These are phyloP conservation scores for Pythium monospermum DNA, from an alignment of 352 stramenopile species.

Conservation along the genomic window DNA sequence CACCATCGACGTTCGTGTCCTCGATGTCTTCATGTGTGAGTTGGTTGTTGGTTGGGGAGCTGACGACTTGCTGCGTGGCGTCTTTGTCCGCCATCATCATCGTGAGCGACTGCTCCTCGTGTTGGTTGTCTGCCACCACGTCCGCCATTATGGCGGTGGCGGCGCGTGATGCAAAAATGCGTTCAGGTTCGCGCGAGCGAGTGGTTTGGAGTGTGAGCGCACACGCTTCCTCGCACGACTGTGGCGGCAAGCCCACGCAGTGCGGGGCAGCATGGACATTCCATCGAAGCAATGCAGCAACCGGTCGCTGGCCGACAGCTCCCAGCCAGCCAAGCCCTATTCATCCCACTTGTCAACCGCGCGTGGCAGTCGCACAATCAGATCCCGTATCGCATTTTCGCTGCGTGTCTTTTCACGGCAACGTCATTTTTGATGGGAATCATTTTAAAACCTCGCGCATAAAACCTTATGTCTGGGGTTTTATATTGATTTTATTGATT, in stretches of 20 bases:
- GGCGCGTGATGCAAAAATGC: too few species aligned
- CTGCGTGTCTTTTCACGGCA: constrained; percentile 18
- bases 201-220: constrained; percentile 12
- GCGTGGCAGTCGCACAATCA: constrained; percentile 16
- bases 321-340: constrained; percentile 17
- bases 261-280: background rate
- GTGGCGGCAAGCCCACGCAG: constrained; percentile 7
- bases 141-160: constrained; percentile 2
- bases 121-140: constrained; percentile 13
- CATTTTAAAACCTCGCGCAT: constrained; percentile 1
- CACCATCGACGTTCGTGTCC: background rate
- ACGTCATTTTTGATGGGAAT: background rate
- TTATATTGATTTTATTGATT: too few species aligned
- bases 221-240: background rate
- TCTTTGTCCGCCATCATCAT: too few species aligned
- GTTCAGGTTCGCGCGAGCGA: background rate
- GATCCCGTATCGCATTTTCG: background rate
- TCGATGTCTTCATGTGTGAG: constrained; percentile 12
- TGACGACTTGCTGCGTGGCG: too few species aligned
- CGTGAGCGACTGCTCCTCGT: too few species aligned
- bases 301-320: background rate
- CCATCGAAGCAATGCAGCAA: background rate
- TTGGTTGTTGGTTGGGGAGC: too few species aligned
- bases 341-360: too few species aligned
- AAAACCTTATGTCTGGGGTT: constrained; percentile 7